These are phyloP conservation scores for Arabis alpina DNA, from an alignment of 345 rosid genomes.

Conservation along the genomic window DNA sequence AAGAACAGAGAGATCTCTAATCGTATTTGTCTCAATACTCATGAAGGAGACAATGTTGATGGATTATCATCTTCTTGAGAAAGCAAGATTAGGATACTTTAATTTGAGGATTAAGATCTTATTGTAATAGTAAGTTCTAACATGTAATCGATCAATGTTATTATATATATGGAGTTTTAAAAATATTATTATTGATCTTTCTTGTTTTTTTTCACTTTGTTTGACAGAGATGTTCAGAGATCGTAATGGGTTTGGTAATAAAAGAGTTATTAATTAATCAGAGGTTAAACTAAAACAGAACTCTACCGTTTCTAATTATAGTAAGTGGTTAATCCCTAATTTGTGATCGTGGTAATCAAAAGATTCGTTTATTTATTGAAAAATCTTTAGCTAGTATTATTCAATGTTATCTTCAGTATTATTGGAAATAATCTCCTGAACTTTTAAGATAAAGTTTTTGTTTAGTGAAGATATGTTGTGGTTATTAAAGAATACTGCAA, in stretches of 20 bases:
- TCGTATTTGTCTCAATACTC: constrained; percentile 34
- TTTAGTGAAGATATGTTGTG: constrained; percentile 31
- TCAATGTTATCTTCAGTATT: constrained; percentile 35
- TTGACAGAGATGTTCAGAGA: constrained; percentile 27
- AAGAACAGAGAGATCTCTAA: constrained; percentile 36
- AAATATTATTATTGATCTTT: constrained; percentile 2
- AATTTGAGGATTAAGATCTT: constrained; percentile 5
- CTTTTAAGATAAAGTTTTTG: constrained; percentile 16
- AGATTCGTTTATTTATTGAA: constrained; percentile 23
- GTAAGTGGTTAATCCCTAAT: constrained; percentile 18
- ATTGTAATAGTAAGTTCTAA: constrained; percentile 30
- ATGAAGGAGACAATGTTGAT: constrained; percentile 27
- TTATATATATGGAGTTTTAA: constrained; percentile 15
- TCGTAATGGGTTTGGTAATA: constrained; percentile 7
- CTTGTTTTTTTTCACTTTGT: neutral
- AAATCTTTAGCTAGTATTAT: neutral
- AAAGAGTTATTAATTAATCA: neutral
- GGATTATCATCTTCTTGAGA: constrained; percentile 40
- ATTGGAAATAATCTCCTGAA: constrained; percentile 39
- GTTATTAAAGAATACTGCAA: constrained; percentile 20
- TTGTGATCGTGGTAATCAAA: constrained; percentile 11
- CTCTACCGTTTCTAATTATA: constrained; percentile 4
- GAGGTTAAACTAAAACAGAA: neutral
- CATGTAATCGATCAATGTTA: constrained; percentile 29
- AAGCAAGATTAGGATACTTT: constrained; percentile 24